These are phyloP conservation scores for Paramicrosporidium saccamoebae DNA, from an alignment of 371 early-diverging fungal genomes.

Conservation along the genomic window DNA sequence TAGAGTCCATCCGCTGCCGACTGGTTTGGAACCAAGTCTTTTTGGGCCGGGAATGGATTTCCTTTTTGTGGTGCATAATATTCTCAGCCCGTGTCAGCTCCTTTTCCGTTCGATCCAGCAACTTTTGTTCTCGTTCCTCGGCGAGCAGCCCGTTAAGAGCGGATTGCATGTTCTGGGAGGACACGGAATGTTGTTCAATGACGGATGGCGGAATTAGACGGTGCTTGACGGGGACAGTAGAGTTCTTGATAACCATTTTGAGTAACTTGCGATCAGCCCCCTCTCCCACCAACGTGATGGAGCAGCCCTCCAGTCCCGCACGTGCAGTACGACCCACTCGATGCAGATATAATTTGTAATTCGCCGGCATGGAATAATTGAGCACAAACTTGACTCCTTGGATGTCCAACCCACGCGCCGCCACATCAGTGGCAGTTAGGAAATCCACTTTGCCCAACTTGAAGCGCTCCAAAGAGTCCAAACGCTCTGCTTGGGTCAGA, in stretches of 20 bases:
- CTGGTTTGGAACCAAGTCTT: constrained; percentile 68
- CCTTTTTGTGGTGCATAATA: constrained; percentile 36
- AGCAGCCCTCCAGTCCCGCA: constrained; percentile 53
- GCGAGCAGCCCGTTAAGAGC: constrained; percentile 35
- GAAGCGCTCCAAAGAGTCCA: constrained; percentile 70
- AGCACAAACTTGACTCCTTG: constrained; percentile 91
- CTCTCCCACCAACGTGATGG: constrained; percentile 70
- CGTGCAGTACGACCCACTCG: constrained; percentile 97
- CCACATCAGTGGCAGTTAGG: constrained; percentile 92
- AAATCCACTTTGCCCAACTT: constrained; percentile 48
- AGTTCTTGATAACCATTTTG: constrained; percentile 64
- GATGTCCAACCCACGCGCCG: constrained; percentile 97
- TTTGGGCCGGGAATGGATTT: constrained; percentile 60
- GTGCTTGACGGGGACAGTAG: constrained; percentile 29
- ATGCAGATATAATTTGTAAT: constrained; percentile 86
- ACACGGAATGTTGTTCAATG: constrained; percentile 26
- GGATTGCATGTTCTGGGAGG: constrained; percentile 18
- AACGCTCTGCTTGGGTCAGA: constrained; percentile 67
- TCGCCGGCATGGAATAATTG: constrained; percentile 92
- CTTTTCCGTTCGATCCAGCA: constrained; percentile 40
- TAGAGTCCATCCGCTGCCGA: no score
- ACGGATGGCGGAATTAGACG: constrained; percentile 42
- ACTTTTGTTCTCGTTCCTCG: constrained; percentile 54
- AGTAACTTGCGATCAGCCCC: constrained; percentile 46
- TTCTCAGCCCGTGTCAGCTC: constrained; percentile 49